These are phyloP conservation scores for Sinapis alba DNA, from an alignment of 441 rosid genomes.

Conservation along the genomic window DNA sequence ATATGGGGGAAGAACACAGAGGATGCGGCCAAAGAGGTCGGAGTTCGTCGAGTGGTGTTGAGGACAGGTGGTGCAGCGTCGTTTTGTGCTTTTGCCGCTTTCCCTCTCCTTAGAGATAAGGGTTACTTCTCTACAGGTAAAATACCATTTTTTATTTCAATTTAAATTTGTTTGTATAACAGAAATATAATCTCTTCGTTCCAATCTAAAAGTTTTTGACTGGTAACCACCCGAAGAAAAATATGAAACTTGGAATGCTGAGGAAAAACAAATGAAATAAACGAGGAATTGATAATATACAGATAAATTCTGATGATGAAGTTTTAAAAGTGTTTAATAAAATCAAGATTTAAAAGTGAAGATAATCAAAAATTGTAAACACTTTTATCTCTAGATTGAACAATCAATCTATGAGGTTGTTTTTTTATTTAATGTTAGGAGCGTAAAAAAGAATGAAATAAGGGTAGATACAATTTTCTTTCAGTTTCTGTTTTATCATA, in stretches of 20 bases:
- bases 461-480: background rate
- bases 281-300: background rate
- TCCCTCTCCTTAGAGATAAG: conserved; percentile 33
- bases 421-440: background rate
- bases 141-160: background rate
- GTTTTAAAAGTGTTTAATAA: background rate
- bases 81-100: conserved; percentile 34
- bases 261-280: background rate
- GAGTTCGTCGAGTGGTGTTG: conserved; percentile 48
- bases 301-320: background rate
- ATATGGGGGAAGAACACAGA: conserved; percentile 41
- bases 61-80: conserved; percentile 43
- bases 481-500: background rate
- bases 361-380: background rate
- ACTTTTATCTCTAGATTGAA: background rate
- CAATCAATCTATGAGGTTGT: background rate
- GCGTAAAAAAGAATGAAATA: background rate
- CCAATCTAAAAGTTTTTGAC: background rate
- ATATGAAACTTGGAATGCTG: background rate
- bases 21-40: conserved; percentile 41
- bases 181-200: background rate
- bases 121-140: conserved; percentile 45
- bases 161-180: background rate
- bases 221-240: background rate
- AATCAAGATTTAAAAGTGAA: background rate